Conservation (phyloP, 2,329 filamentous ascomycete genomes). For the Fusarium veterinarium region DNA sequence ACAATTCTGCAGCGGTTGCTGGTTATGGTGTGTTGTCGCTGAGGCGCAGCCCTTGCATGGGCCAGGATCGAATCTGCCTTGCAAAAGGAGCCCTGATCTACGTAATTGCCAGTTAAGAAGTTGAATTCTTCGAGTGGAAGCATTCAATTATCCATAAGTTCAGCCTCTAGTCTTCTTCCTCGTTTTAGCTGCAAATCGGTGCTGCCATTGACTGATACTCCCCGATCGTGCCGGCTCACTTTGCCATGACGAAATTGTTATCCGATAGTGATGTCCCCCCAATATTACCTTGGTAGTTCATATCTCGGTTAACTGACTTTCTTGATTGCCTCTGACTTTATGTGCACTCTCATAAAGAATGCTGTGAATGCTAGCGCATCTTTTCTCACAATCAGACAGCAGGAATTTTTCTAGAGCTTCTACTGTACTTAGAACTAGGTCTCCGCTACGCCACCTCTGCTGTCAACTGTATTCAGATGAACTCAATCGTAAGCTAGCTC, state of each 20-base stretch:
- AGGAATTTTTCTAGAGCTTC: neutral
- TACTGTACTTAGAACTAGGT: neutral
- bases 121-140: accelerated
- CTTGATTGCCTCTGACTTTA: too few species aligned
- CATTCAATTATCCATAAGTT: neutral
- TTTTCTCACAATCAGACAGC: neutral
- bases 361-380: too few species aligned
- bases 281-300: accelerated
- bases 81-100: neutral
- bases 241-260: neutral
- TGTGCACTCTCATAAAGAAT: too few species aligned
- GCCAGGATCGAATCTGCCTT: neutral
- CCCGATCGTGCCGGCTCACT: accelerated
- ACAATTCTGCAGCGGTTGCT: neutral
- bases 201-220: accelerated
- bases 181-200: accelerated
- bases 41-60: neutral
- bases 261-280: neutral
- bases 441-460: neutral
- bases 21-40: neutral
- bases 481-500: neutral
- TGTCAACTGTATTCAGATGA: neutral
- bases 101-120: neutral
- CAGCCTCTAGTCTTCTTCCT: accelerated
- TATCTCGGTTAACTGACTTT: neutral